Evolutionary conservation across 495 filamentous ascomycete genomes (phyloP), one percentile per base, ranked within the genome.

Genomic region (Talaromyces liani): DNA sequence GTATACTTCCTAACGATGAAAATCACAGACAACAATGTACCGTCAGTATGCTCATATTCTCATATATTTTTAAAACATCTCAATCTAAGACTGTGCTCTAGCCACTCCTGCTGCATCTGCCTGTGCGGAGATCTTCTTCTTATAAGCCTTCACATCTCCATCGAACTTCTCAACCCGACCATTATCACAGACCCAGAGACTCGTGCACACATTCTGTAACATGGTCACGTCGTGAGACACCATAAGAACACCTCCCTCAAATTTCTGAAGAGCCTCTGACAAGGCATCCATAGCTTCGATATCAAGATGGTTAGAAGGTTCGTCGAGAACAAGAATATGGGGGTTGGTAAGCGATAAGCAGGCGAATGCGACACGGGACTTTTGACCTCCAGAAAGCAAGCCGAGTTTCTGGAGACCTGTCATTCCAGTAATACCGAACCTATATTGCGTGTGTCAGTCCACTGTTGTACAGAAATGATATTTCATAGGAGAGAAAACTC

Each of bases 251-350:
- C 94, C 94, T 51, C 94, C 94, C 75, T 95, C 82, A 75, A 98
- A 99, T 64, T 87, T 84, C 67, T 85, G 81, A 57, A 99, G 82
- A 25, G 95, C 94, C 45, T 87, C 84, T 1, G 88, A 85, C 16
- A 99, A 75, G 10, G 95, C 94, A 77, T 99, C 94, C 94, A 99
- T 99, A 63, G 95, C 94, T 73, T 99, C 94, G 69, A 99, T 97
- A 85, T 99, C 94, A 70, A 99, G 78, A 69, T 99, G 94, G 78
- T 99, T 99, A 60, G 90, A 94, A 70, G 94, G 94, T 72, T 99
- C 94, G 82, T 99, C 94, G 51, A 99, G 90, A 58, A 99, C 95
- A 25, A 99, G 80, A 66, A 99, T 97, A 72, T 99, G 94, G 16
- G 94, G 94, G 74, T 97, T 96, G 24, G 85, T 89, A 60, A 99